Conservation (phyloP, 306 rosid genomes). For the Prunus persica region Prunus_persica_NCBIv2 NC_034013.1:5732501-5733000, state of each 20-base stretch:
- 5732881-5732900: not conserved
- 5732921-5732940: not conserved
- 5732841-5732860: not conserved
- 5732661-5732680: not conserved
- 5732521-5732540: not conserved
- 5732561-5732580: not conserved
- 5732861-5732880: not conserved
- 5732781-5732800: not conserved
- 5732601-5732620: not conserved
- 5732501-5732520: not conserved
- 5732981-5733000: conserved; percentile 60
- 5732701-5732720: not conserved
- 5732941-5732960: not conserved
- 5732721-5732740: not conserved
- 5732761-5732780: not conserved
- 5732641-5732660: not conserved
- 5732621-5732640: not conserved
- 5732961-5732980: not conserved
- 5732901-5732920: not conserved
- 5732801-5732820: not conserved
- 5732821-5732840: not conserved
- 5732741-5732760: not conserved
- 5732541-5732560: not conserved
- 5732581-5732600: too few relatives aligned
- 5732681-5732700: conserved; percentile 2